Evolutionary conservation across 1,284 basidiomycete genomes (phyloP).

Genomic region (Malassezia restricta): DNA sequence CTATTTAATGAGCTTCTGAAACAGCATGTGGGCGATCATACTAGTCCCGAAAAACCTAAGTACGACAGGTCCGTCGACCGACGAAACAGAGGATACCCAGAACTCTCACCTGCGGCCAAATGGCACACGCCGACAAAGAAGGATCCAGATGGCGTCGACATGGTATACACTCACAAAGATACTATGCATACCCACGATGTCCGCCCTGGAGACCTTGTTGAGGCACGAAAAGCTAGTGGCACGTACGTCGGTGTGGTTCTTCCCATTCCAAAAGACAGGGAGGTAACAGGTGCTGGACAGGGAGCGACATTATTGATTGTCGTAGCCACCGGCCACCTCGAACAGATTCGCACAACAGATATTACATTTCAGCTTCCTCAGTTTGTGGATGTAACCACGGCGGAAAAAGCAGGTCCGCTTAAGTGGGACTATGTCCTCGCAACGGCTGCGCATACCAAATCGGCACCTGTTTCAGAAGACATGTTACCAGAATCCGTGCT

Average conservation of each 20-base stretch:
- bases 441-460: neutral
- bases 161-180: neutral
- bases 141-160: neutral
- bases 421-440: constrained; percentile 14
- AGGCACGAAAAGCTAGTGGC: constrained; percentile 4
- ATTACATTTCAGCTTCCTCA: constrained; percentile 15
- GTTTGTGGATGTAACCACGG: constrained; percentile 6
- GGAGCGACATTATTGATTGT: constrained; percentile 2
- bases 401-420: constrained; percentile 6
- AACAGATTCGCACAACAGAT: constrained; percentile 11
- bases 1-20: neutral
- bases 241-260: constrained; percentile 10
- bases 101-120: neutral
- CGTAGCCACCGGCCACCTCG: constrained; percentile 8
- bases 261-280: constrained; percentile 12
- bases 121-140: neutral
- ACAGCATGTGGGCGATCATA: too few relatives aligned
- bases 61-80: neutral
- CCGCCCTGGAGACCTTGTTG: constrained; percentile 15
- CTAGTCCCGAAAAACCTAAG: too few relatives aligned
- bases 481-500: neutral
- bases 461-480: neutral
- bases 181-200: neutral
- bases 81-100: neutral
- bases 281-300: neutral